Evolutionary conservation across 148 eudicot genomes (phyloP).

Genomic region (Chenopodium quinoa): DNA sequence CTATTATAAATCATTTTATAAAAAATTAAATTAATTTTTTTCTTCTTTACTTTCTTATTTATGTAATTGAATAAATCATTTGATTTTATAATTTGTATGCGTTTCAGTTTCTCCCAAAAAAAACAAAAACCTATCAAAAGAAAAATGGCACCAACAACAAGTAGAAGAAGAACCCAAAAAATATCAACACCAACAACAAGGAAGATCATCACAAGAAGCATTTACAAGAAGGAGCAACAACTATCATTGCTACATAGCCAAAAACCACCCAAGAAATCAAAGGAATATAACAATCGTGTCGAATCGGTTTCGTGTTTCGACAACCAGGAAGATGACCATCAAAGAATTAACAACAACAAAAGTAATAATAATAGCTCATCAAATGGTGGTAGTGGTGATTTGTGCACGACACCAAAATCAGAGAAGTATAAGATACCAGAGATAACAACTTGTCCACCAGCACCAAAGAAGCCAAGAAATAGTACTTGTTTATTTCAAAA

Average conservation of each 20-base stretch:
- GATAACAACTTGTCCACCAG: slow-evolving; percentile 56
- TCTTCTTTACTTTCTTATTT: background rate
- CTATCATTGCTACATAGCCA: background rate
- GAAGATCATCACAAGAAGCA: slow-evolving; percentile 10
- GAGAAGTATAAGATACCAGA: slow-evolving; percentile 48
- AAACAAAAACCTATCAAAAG: background rate
- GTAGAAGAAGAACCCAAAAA: slow-evolving; percentile 9
- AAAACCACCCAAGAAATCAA: background rate
- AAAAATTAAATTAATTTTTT: background rate
- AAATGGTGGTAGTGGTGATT: background rate
- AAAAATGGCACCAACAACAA: slow-evolving; percentile 12
- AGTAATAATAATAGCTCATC: background rate
- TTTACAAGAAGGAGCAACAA: slow-evolving; percentile 16
- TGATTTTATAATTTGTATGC: background rate
- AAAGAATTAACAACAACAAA: too few relatives aligned
- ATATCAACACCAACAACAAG: slow-evolving; percentile 6
- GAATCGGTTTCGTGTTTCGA: background rate
- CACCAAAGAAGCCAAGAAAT: slow-evolving; percentile 49
- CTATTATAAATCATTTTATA: too few relatives aligned
- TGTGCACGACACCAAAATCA: slow-evolving; percentile 51
- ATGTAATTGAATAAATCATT: background rate
- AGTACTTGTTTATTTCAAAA: slow-evolving; percentile 15
- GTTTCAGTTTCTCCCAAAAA: background rate
- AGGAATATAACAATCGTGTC: background rate
- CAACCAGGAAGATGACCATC: background rate